phyloP scores from a whole-genome alignment of 2,329 filamentous ascomycete genomes.

The Fusarium papillatum region DNA sequence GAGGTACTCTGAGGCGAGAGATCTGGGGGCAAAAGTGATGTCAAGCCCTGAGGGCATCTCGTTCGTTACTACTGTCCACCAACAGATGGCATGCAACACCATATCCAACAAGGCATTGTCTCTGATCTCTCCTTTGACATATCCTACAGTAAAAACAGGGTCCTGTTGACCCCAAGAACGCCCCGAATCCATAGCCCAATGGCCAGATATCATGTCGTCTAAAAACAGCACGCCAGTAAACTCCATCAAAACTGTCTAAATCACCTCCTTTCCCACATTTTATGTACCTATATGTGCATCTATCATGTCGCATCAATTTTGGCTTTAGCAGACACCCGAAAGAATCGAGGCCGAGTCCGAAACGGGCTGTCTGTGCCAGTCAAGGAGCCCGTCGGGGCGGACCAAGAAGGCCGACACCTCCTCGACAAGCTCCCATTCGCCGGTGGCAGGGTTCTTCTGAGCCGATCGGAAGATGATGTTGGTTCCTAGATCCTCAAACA shows the following conservation, averaged over 20 bases:
- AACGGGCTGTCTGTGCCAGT: slow-evolving; percentile 53
- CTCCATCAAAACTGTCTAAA: slow-evolving; percentile 19
- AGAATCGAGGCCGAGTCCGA: slow-evolving; percentile 48
- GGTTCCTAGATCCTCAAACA: slow-evolving; percentile 54
- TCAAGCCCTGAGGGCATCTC: not conserved
- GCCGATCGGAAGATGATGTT: slow-evolving; percentile 54
- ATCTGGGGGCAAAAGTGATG: not conserved
- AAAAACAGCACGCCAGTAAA: slow-evolving; percentile 27
- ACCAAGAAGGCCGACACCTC: slow-evolving; percentile 51
- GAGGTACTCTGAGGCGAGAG: not conserved
- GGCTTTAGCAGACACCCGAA: slow-evolving; percentile 37
- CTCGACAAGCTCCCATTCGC: slow-evolving; percentile 54
- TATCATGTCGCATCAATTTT: not conserved
- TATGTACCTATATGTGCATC: not conserved
- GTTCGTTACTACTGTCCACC: not conserved
- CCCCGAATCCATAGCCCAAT: not conserved
- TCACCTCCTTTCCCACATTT: not conserved
- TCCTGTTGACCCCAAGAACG: not conserved
- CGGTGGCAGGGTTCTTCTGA: slow-evolving; percentile 47
- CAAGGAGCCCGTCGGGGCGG: slow-evolving; percentile 46
- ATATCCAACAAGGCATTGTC: not conserved
- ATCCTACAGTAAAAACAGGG: not conserved
- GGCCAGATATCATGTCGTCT: not conserved
- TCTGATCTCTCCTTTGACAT: not conserved
- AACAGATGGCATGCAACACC: not conserved